Base-by-base conservation (phyloP, 1,284 basidiomycete genomes). In the Leccinum pachyderme region DNA sequence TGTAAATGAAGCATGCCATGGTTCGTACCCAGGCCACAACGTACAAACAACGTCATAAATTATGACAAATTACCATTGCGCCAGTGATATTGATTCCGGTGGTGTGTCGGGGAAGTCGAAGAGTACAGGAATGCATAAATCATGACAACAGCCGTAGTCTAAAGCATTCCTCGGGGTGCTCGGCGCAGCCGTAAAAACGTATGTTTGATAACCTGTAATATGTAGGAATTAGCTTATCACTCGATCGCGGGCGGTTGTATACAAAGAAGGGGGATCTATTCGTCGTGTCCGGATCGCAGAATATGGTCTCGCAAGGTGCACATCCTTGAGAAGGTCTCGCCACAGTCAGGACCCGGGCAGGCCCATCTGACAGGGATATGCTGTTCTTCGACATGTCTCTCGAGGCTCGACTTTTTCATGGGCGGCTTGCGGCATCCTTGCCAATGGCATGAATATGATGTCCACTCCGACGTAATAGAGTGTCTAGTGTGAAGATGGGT, bases 391-490 rank as follows among this genome's bases (percentile, higher is more conserved):
- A 51, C 3, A 7, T 64, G 63, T 0, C 65, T 45, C 13, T 56
- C 55, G 1, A 64, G 52, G 13, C 59, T 55, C 0, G 58, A 7
- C 35, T 12, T 56, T 35, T 0, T 46, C 62, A 65, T 63, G 1
- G 31, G 32, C 0, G 0, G 0, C 7, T 1, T 24, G 11, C 2
- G 0, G 35, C 61, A 67, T 5, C 0, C 47, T 9, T 35, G 0
- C 65, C 65, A 64, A 7, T 0, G 31, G 32, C 65, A 63, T 0
- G 0, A 12, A n/a, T 67, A 63, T 4, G 0, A 0, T 12, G 35
- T 39, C 18, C 12, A 8, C 25, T 61, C 52, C 0, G 32, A 41
- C 0, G 12, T 25, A 22, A 64, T 2, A 0, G 52, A 61, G 12
- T 67, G 65, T 0, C 0, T 18, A 2, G 32, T 2, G 1, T 48